Evolutionary conservation across 1,284 basidiomycete genomes (phyloP), one percentile per base, ranked within the genome.

Genomic region (Fomes fomentarius): DNA sequence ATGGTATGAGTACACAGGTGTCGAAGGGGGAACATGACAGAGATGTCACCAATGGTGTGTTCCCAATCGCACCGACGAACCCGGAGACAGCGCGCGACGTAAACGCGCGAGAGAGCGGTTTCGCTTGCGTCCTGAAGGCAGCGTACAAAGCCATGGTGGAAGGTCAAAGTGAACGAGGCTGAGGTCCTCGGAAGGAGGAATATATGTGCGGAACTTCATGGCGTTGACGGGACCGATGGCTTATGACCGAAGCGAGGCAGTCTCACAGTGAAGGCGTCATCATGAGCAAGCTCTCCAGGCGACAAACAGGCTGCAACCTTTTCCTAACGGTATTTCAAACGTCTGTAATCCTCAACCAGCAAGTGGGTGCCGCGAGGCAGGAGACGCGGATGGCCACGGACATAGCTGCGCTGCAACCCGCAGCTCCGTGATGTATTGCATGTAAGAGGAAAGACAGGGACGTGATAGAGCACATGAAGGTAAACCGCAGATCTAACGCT

Each of bases 41-140:
- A 33, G 15, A 74, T 88, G 65, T 52, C n/a, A 94, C 94, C 46
- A 98, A 78, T 49, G 96, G 96, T 2, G 96, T 99, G 76, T 96
- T 96, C 62, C 96, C 96, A 54, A 98, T 80, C 12, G 95, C 90
- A 19, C 91, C 94, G 22, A 85, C 85, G 73, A 98, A 95, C 44
- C 96, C 94, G 52, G 90, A 77, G 28, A 91, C 90, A 21, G 83
- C 67, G 38, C 75, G 74, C 8, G 81, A 79, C 1, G 80, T 75
- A 61, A 88, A 83, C n/a, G 72, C 63, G 54, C 83, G 76, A 34
- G 68, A 33, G 19, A 68, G 52, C 28, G 55, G 57, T 44, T 57
- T 58, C 22, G 63, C 54, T 21, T 56, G 54, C 35, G 51, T 42
- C 25, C 48, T 49, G 47, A 66, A 50, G 11, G 63, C 62, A 24